Evolutionary conservation across 208 protist genomes (phyloP).

Genomic region (Herpetomonas samuelpessoai): DNA sequence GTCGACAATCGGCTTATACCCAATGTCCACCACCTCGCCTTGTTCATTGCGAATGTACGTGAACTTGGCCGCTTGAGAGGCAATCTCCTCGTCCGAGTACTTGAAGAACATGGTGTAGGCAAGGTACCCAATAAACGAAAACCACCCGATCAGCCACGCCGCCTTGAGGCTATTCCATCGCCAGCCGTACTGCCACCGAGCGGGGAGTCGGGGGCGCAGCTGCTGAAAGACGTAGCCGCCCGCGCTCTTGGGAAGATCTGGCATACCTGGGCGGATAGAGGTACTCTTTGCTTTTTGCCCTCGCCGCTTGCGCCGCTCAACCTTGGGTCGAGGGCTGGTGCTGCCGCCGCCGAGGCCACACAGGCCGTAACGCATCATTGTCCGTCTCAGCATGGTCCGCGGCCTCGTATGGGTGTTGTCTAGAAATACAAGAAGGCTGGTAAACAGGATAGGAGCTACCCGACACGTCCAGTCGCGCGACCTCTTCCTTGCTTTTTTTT

Average conservation of each 20-base stretch:
- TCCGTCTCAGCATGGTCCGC: conserved; percentile 36
- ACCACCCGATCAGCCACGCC: conserved; percentile 49
- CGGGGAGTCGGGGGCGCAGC: conserved; percentile 68
- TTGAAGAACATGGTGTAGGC: conserved; percentile 79
- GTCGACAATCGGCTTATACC: conserved; percentile 82
- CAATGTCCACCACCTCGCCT: conserved; percentile 82
- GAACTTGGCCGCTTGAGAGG: conserved; percentile 62
- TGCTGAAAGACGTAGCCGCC: conserved; percentile 83
- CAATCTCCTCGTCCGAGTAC: conserved; percentile 70
- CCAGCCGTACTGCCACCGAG: conserved; percentile 85
- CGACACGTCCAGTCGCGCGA: no score
- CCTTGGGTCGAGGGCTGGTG: conserved; percentile 32
- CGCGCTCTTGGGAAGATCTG: conserved; percentile 76
- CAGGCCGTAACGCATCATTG: no score
- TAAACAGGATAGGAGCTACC: no score
- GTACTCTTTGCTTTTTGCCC: conserved; percentile 20
- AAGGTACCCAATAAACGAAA: conserved; percentile 56
- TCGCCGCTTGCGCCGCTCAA: conserved; percentile 58
- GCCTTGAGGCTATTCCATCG: conserved; percentile 68
- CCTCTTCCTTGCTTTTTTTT: no score
- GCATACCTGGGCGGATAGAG: conserved; percentile 35
- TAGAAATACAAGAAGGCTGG: background rate
- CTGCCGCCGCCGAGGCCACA: conserved; percentile 9
- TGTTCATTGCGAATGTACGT: conserved; percentile 82
- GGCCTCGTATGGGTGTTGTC: no score